Percentiles rank a stretch among this genome's conserved stretches.
Conservation (phyloP, 192 early-diverging fungal genomes). For the Umbelopsis sp. region DNA sequence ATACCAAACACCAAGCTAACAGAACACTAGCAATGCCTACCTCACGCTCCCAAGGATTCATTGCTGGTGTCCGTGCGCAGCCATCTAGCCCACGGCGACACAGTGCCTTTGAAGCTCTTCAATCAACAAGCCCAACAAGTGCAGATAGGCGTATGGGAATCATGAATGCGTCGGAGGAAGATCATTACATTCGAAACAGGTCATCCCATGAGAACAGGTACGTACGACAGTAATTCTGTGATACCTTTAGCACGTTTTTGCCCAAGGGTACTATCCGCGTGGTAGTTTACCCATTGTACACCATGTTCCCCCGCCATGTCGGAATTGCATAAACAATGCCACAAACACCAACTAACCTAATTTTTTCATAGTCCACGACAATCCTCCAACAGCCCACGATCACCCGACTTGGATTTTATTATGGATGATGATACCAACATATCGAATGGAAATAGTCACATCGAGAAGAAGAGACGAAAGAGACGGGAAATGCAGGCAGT, state of each 20-base stretch:
- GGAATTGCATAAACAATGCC: not conserved
- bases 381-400: not conserved
- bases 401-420: not conserved
- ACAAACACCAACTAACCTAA: not conserved
- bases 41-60: not conserved
- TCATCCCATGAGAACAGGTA: conserved; percentile 17
- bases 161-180: not conserved
- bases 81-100: not conserved
- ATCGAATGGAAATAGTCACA: not conserved
- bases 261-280: not conserved
- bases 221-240: not conserved
- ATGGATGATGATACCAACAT: not conserved
- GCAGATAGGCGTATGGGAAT: not conserved
- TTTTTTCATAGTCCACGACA: not conserved
- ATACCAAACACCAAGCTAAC: not conserved
- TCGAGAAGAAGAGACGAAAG: conserved; percentile 41
- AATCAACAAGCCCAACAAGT: not conserved
- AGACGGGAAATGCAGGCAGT: conserved; percentile 63
- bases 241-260: not conserved
- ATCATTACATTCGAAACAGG: not conserved
- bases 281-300: not conserved
- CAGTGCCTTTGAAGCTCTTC: conserved; percentile 1
- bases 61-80: not conserved
- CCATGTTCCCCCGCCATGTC: not conserved
- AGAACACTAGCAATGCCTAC: not conserved